A percentile compares a stretch with the other conserved stretches of the same genome.
Conservation (phyloP, 2,329 filamentous ascomycete species). For the Neonectria magnoliae region DNA sequence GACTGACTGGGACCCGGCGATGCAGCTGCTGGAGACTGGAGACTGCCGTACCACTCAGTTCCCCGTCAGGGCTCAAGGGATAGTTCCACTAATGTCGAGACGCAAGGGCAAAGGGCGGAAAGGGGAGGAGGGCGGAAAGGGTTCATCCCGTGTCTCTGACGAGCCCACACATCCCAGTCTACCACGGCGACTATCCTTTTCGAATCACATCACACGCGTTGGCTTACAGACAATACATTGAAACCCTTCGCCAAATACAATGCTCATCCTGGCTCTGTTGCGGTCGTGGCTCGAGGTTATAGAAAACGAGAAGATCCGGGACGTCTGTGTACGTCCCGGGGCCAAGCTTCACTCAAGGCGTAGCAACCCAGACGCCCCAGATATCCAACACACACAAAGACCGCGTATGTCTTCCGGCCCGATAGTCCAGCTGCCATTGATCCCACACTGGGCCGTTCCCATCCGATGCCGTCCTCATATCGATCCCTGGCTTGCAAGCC, state of each 20-base stretch:
- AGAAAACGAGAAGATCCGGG: not conserved
- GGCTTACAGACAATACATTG: not conserved
- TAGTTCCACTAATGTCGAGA: slow-evolving; percentile 27
- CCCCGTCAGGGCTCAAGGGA: slow-evolving; percentile 25
- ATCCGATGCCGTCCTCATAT: slow-evolving; percentile 30
- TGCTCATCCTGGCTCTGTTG: not conserved
- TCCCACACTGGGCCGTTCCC: slow-evolving; percentile 24
- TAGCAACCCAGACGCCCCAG: not conserved
- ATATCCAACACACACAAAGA: slow-evolving; percentile 6
- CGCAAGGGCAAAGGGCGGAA: slow-evolving; percentile 22
- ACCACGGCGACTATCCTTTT: not conserved
- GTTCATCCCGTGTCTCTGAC: slow-evolving; percentile 15
- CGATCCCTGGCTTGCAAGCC: slow-evolving; percentile 25
- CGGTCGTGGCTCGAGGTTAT: not conserved
- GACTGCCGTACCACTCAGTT: slow-evolving; percentile 25
- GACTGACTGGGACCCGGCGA: slow-evolving; percentile 39
- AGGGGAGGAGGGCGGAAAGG: slow-evolving; percentile 12
- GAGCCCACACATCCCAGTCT: slow-evolving; percentile 9
- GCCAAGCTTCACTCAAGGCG: not conserved
- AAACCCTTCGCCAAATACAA: not conserved
- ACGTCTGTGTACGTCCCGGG: not conserved
- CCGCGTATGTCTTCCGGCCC: slow-evolving; percentile 2
- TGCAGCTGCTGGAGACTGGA: slow-evolving; percentile 31
- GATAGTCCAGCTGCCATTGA: slow-evolving; percentile 21
- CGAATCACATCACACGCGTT: slow-evolving; percentile 1